A percentile compares a stretch with the other conserved stretches of the same genome.
phyloP scores from a whole-genome alignment of 257 asterid species.

The Solanum etuberosum region DNA sequence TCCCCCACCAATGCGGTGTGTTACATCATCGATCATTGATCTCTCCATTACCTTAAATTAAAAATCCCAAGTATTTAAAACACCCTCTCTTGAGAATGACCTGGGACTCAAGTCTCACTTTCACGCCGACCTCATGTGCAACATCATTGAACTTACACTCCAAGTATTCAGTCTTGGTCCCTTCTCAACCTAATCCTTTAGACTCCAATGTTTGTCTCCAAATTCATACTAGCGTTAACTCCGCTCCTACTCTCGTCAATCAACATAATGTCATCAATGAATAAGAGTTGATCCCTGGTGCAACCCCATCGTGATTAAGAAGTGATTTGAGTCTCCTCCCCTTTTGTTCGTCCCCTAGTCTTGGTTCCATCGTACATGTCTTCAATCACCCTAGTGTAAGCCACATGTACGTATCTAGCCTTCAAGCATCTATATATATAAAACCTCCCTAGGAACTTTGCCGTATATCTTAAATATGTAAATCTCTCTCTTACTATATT shows the following conservation, averaged over 20 bases:
- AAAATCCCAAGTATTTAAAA: neutral
- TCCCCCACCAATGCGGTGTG: neutral
- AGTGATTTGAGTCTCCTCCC: neutral
- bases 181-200: neutral
- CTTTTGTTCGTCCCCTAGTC: neutral
- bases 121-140: too few species aligned
- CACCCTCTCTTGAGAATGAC: too few species aligned
- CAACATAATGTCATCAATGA: neutral
- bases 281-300: neutral
- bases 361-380: neutral
- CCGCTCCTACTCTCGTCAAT: too few species aligned
- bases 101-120: neutral
- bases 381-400: neutral
- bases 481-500: neutral
- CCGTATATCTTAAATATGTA: neutral
- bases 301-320: neutral
- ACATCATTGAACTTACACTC: too few species aligned
- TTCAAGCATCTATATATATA: too few species aligned
- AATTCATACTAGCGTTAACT: neutral
- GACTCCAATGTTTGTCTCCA: too few species aligned
- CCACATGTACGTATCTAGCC: neutral
- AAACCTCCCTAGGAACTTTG: neutral
- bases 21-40: neutral
- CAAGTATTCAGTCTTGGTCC: too few species aligned
- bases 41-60: neutral